Conservation (phyloP, 345 rosid species). For the Salix exigua region DNA sequence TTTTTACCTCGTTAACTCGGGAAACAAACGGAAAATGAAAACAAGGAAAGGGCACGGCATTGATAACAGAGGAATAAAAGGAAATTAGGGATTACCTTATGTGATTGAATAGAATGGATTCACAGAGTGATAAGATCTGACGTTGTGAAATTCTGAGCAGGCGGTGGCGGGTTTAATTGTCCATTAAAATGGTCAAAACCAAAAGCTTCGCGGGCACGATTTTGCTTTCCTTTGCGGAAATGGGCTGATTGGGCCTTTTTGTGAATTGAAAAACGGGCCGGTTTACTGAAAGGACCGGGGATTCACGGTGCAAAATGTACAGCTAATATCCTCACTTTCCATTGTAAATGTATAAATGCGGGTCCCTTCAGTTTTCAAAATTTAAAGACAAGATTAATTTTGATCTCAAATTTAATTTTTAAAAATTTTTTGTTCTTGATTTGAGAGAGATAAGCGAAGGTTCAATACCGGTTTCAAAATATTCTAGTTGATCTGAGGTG, state of each 20-base stretch:
- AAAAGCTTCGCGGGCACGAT: conserved; percentile 15
- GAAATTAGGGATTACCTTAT: neutral
- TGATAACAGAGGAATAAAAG: neutral
- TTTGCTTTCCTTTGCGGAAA: neutral
- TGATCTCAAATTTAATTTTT: no score
- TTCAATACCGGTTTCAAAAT: no score
- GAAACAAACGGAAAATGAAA: neutral
- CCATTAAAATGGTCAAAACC: neutral
- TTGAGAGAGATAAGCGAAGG: no score
- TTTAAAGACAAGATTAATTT: no score
- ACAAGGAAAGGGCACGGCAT: neutral
- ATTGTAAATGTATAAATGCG: no score
- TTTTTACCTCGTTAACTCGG: neutral
- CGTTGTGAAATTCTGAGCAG: neutral
- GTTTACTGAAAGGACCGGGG: no score
- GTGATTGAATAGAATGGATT: neutral
- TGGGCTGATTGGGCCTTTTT: neutral
- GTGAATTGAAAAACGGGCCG: neutral
- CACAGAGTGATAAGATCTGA: neutral
- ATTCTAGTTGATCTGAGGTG: no score
- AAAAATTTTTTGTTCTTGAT: no score
- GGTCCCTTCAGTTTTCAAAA: no score
- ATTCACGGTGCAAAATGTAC: no score
- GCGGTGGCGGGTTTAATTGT: neutral
- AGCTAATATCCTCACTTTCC: no score